Conservation (phyloP, 768 basidiomycete genomes). For the Auriscalpium orientale region DNA sequence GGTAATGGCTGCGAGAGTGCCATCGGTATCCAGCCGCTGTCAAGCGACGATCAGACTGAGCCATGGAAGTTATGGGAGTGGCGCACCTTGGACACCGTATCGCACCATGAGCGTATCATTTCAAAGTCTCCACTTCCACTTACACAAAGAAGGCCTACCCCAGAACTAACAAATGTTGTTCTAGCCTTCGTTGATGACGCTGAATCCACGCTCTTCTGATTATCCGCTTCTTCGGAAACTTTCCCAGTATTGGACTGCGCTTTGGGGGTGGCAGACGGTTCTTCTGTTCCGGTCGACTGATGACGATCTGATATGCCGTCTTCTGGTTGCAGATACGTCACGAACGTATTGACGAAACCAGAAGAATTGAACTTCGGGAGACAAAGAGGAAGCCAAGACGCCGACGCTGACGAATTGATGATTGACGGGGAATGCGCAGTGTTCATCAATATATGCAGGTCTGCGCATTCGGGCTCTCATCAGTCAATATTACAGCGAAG, state of each 20-base stretch:
- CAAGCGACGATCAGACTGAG: not conserved
- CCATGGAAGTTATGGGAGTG: not conserved
- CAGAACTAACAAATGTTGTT: conserved; percentile 3
- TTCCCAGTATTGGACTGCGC: not conserved
- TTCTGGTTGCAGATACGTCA: conserved; percentile 51
- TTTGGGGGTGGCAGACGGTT: not conserved
- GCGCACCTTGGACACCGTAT: conserved; percentile 51
- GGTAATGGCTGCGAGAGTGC: conserved; percentile 43
- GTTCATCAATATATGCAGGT: conserved; percentile 89
- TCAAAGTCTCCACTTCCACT: conserved; percentile 82
- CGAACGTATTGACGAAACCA: conserved; percentile 88
- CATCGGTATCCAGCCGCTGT: conserved; percentile 61
- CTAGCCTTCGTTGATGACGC: not conserved
- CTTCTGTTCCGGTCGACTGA: not conserved
- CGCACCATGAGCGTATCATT: conserved; percentile 70
- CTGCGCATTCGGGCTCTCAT: conserved; percentile 28
- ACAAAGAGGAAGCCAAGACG: conserved; percentile 93
- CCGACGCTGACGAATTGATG: conserved; percentile 66
- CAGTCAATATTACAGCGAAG: not conserved
- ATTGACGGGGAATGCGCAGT: conserved; percentile 81
- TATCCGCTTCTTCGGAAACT: not conserved
- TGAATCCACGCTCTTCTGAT: not conserved
- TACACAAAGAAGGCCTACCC: conserved; percentile 64
- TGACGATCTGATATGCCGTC: not conserved
- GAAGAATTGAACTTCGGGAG: conserved; percentile 88